Evolutionary conservation across 2,329 filamentous ascomycete genomes (phyloP).

Genomic region (Calonectria hawksworthii): DNA sequence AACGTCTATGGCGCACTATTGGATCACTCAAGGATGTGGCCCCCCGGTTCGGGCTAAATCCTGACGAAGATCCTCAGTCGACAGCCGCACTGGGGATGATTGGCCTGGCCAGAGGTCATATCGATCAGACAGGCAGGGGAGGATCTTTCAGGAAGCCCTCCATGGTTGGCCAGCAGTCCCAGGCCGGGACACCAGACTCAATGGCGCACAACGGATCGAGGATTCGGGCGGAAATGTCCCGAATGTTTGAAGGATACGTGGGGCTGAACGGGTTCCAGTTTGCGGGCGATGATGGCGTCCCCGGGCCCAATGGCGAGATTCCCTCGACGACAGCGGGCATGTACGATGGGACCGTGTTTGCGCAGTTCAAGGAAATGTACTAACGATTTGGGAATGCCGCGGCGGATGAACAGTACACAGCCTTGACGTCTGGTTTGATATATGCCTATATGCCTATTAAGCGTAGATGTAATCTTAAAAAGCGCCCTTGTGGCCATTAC

Average conservation of each 20-base stretch:
- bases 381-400: constrained; percentile 21
- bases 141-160: constrained; percentile 48
- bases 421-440: constrained; percentile 8
- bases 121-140: constrained; percentile 40
- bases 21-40: constrained; percentile 79
- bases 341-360: constrained; percentile 38
- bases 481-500: neutral
- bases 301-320: constrained; percentile 41
- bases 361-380: constrained; percentile 34
- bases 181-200: constrained; percentile 37
- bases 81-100: constrained; percentile 69
- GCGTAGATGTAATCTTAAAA: neutral
- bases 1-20: constrained; percentile 81
- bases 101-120: constrained; percentile 61
- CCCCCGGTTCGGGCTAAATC: constrained; percentile 73
- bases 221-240: constrained; percentile 68
- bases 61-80: constrained; percentile 64
- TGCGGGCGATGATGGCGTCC: constrained; percentile 44
- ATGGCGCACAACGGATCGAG: constrained; percentile 60
- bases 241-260: constrained; percentile 58
- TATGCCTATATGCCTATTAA: neutral
- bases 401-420: neutral
- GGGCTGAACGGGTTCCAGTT: constrained; percentile 52
- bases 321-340: constrained; percentile 40
- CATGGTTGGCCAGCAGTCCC: constrained; percentile 44